Percentiles rank a stretch among this genome's conserved stretches.
These are phyloP conservation scores for Pulveroboletus sp. DNA, from an alignment of 768 basidiomycete genomes.

Conservation along the genomic window DNA sequence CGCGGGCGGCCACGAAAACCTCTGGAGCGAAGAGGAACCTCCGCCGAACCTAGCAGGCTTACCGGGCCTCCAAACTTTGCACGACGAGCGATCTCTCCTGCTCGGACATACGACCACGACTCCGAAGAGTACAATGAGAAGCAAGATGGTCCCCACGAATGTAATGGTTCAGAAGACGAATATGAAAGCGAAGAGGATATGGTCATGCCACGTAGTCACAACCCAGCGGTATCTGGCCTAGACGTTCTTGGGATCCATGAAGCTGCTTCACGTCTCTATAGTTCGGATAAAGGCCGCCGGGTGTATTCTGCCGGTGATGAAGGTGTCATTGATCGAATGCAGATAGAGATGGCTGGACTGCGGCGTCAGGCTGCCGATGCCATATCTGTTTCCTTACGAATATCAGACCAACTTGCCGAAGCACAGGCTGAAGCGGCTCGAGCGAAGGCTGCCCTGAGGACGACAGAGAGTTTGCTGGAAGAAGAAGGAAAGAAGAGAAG, in stretches of 20 bases:
- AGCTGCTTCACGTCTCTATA: slow-evolving; percentile 40
- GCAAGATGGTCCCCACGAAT: slow-evolving; percentile 35
- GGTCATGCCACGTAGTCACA: slow-evolving; percentile 41
- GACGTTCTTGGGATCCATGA: slow-evolving; percentile 33
- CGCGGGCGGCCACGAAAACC: slow-evolving; percentile 39
- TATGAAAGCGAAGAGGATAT: slow-evolving; percentile 70
- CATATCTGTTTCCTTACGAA: slow-evolving; percentile 54
- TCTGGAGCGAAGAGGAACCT: slow-evolving; percentile 12
- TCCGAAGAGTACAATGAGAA: slow-evolving; percentile 39
- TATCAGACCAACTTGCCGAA: slow-evolving; percentile 67
- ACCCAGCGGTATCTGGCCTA: slow-evolving; percentile 36
- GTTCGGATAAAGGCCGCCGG: slow-evolving; percentile 28
- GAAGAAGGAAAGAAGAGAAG: slow-evolving; percentile 54
- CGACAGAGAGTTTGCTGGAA: slow-evolving; percentile 54
- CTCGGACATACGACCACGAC: slow-evolving; percentile 28
- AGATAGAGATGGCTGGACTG: slow-evolving; percentile 58
- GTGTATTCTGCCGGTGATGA: slow-evolving; percentile 33
- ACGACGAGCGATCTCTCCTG: slow-evolving; percentile 24
- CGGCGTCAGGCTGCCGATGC: slow-evolving; percentile 67
- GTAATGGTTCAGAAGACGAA: slow-evolving; percentile 44
- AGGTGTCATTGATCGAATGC: slow-evolving; percentile 54
- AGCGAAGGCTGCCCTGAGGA: slow-evolving; percentile 49
- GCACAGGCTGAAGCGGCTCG: slow-evolving; percentile 58
- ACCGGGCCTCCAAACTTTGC: slow-evolving; percentile 15
- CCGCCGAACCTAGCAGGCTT: slow-evolving; percentile 10